Conservation (phyloP, 202 grass and related monocot genomes). For the Digitaria exilis region DNA sequence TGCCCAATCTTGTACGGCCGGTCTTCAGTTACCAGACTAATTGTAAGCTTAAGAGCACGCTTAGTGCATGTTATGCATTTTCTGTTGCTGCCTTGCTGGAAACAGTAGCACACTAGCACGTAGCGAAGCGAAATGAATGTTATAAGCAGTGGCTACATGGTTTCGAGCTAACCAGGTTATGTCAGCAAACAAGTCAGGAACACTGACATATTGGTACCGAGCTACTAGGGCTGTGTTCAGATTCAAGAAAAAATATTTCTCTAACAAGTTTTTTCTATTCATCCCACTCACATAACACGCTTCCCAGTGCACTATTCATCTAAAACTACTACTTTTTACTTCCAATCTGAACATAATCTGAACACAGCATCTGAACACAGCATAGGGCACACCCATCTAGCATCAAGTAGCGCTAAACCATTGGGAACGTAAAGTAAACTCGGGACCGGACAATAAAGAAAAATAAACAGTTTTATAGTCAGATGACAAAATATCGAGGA, state of each 20-base stretch:
- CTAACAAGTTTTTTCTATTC: no score
- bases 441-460: neutral
- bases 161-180: neutral
- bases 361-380: no score
- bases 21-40: neutral
- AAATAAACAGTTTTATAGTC: neutral
- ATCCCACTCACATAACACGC: no score
- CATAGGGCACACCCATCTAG: neutral
- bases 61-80: neutral
- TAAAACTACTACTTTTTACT: no score
- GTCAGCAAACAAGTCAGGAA: neutral
- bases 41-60: neutral
- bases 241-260: no score
- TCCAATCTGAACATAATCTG: no score
- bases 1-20: neutral
- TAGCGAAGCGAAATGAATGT: neutral
- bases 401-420: neutral
- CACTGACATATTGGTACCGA: no score
- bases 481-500: neutral
- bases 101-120: neutral
- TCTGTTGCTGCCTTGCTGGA: neutral
- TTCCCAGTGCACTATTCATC: no score
- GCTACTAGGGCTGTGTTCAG: no score
- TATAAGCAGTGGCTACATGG: neutral
- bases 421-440: neutral